These are phyloP conservation scores for Trichocladium antarcticum DNA, from an alignment of 495 filamentous ascomycete species.

Conservation along the genomic window DNA sequence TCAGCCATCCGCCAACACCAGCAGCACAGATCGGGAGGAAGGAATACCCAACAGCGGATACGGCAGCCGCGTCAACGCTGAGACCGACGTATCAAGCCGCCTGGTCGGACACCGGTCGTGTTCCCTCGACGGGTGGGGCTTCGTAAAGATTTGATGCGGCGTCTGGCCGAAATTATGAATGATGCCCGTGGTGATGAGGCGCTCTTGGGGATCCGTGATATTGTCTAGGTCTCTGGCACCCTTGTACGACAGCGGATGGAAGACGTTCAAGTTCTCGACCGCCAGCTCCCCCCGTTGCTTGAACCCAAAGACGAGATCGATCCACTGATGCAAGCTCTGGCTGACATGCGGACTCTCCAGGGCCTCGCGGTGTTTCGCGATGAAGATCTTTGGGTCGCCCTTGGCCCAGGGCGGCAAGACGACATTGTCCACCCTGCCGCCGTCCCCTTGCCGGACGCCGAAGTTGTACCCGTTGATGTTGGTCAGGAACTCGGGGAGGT, in stretches of 20 bases:
- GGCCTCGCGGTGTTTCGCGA: slow-evolving; percentile 86
- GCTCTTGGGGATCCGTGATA: slow-evolving; percentile 78
- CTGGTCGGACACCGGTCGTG: slow-evolving; percentile 47
- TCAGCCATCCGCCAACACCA: neutral
- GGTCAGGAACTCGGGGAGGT: slow-evolving; percentile 80
- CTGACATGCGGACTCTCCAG: slow-evolving; percentile 92
- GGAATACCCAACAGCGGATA: slow-evolving; percentile 55
- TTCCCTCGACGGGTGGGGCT: slow-evolving; percentile 65
- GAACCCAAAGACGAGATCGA: slow-evolving; percentile 88
- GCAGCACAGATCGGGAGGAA: neutral
- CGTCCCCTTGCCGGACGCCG: slow-evolving; percentile 68
- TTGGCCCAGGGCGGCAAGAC: slow-evolving; percentile 91
- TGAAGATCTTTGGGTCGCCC: slow-evolving; percentile 90
- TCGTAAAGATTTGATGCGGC: slow-evolving; percentile 83
- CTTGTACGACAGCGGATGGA: slow-evolving; percentile 89
- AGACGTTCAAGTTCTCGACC: slow-evolving; percentile 84
- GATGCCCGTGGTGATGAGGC: slow-evolving; percentile 78
- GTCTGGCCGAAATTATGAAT: slow-evolving; percentile 99
- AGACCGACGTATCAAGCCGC: slow-evolving; percentile 66
- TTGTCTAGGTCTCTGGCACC: slow-evolving; percentile 86
- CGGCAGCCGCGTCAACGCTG: slow-evolving; percentile 68
- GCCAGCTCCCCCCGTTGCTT: slow-evolving; percentile 94
- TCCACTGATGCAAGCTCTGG: slow-evolving; percentile 83
- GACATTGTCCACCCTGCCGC: slow-evolving; percentile 70
- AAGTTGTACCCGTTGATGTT: slow-evolving; percentile 94